Percentiles rank a stretch among this genome's conserved stretches.
phyloP scores from a whole-genome alignment of 495 filamentous ascomycete species.

The Penicillium flavigenum region DNA sequence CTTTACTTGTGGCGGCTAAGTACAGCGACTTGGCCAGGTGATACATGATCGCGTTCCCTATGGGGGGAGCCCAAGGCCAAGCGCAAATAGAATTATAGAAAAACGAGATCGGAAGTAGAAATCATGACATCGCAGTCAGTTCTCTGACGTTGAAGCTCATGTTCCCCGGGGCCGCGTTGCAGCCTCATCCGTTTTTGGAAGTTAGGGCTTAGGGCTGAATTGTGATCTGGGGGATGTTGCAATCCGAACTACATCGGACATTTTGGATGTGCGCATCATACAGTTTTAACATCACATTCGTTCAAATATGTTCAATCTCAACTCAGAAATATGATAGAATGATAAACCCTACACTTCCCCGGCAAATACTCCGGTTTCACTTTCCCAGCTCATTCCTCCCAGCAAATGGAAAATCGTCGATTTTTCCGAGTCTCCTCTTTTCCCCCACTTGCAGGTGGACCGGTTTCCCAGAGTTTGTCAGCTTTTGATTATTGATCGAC shows the following conservation, averaged over 20 bases:
- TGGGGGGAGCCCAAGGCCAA: conserved; percentile 15
- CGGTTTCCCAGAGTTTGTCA: conserved; percentile 24
- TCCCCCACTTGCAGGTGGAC: conserved; percentile 15
- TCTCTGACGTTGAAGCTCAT: conserved; percentile 12
- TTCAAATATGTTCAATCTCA: background rate
- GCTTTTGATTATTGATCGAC: conserved; percentile 29
- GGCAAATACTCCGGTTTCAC: background rate
- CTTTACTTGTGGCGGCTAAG: conserved; percentile 90
- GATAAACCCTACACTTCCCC: background rate
- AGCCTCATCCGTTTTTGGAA: conserved; percentile 31
- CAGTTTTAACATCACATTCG: background rate
- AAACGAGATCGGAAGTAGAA: conserved; percentile 11
- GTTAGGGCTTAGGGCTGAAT: conserved; percentile 33
- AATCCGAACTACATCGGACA: background rate
- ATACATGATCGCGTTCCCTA: conserved; percentile 66
- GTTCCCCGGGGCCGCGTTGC: conserved; percentile 21
- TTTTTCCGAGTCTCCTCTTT: conserved; percentile 6
- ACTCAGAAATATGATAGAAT: background rate
- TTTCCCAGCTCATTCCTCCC: background rate
- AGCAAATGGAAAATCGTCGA: conserved; percentile 10
- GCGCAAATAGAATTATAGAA: conserved; percentile 17
- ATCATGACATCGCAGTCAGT: conserved; percentile 27
- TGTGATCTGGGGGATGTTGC: background rate
- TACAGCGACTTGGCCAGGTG: conserved; percentile 95
- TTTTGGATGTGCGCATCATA: background rate